Base-by-base conservation (phyloP, 2,329 filamentous ascomycete genomes). In the Pezicula neosporulosa region DNA sequence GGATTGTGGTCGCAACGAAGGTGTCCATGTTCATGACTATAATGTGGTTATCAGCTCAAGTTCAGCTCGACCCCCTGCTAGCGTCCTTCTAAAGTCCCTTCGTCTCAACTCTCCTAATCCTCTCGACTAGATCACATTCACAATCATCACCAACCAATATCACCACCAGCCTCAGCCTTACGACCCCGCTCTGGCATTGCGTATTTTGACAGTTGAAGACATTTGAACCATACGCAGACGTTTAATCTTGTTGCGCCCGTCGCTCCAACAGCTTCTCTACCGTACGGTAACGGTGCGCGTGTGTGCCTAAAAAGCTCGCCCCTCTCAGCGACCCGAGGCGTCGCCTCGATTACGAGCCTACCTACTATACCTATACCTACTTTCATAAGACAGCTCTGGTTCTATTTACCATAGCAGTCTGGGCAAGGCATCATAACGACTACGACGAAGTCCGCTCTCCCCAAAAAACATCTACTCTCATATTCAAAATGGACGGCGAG, bases 401-500 rank as follows among this genome's bases (percentile, higher is more conserved):
- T 33, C 30, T 33, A 13, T 33, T 33, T 10, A 33, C 30, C 2
- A 33, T 33, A 10, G 30, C 3, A 33, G 12, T 33, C 30, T 13
- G 30, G 30, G 30, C 30, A 33, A 33, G 9, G 30, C 12, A 33
- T 33, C 30, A 7, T 13, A 33, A 33, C 9, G 12, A 10, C 30
- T 15, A 13, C 15, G 8, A 39, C 10, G 4, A 39, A 21, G n/a
- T 16, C 37, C 7, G 37, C 15, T 27, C 12, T 33, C 27, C 21
- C n/a, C 27, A 24, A 28, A 8, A 44, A 27, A 12, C 30, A 33
- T 33, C 30, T 33, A 10, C 30, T 33, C 30, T 33, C 7, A 7
- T 13, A 10, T 33, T 30, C 21, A 44, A 28, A 16, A 66, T 66
- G 63, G 64, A 66, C 51, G 58, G 51, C 52, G 62, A 63, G 50